Conservation (phyloP, 768 basidiomycete species). For the Royoungia palumana region DNA sequence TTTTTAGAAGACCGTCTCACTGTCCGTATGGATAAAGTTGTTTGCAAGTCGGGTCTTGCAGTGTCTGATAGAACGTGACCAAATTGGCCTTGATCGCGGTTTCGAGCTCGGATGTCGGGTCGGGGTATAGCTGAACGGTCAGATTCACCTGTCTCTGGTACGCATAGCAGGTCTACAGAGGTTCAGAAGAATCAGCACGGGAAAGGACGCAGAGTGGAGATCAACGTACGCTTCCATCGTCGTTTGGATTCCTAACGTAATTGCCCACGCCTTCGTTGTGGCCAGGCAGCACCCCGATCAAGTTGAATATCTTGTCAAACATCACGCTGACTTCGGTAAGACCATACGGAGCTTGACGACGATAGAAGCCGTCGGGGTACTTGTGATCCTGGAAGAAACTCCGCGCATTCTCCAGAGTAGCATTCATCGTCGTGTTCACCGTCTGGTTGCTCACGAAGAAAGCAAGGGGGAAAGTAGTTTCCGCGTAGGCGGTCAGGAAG, state of each 20-base stretch:
- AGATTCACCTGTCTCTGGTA: slow-evolving; percentile 21
- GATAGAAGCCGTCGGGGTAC: slow-evolving; percentile 18
- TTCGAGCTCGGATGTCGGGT: slow-evolving; percentile 18
- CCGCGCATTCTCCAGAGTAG: slow-evolving; percentile 13
- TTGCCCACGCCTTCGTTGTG: slow-evolving; percentile 17
- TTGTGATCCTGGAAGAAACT: slow-evolving; percentile 17
- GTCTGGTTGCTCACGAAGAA: slow-evolving; percentile 27
- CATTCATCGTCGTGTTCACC: slow-evolving; percentile 12
- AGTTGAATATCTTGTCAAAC: not conserved
- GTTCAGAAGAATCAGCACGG: slow-evolving; percentile 3
- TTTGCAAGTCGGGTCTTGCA: slow-evolving; percentile 10
- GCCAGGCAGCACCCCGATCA: slow-evolving; percentile 12
- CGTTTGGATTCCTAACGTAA: slow-evolving; percentile 9
- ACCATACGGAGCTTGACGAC: slow-evolving; percentile 17
- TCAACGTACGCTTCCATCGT: slow-evolving; percentile 13
- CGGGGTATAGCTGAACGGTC: slow-evolving; percentile 18
- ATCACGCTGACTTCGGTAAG: not conserved
- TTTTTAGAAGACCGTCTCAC: too few relatives aligned
- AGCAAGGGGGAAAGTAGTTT: slow-evolving; percentile 23
- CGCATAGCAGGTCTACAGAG: slow-evolving; percentile 15
- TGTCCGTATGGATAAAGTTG: slow-evolving; percentile 18
- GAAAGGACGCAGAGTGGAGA: not conserved
- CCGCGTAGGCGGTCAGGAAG: slow-evolving; percentile 18
- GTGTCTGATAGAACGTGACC: slow-evolving; percentile 9
- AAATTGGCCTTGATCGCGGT: slow-evolving; percentile 22